These are phyloP conservation scores for Geotrichum phurueaensis DNA, from an alignment of 1,139 yeast genomes.

Conservation along the genomic window DNA sequence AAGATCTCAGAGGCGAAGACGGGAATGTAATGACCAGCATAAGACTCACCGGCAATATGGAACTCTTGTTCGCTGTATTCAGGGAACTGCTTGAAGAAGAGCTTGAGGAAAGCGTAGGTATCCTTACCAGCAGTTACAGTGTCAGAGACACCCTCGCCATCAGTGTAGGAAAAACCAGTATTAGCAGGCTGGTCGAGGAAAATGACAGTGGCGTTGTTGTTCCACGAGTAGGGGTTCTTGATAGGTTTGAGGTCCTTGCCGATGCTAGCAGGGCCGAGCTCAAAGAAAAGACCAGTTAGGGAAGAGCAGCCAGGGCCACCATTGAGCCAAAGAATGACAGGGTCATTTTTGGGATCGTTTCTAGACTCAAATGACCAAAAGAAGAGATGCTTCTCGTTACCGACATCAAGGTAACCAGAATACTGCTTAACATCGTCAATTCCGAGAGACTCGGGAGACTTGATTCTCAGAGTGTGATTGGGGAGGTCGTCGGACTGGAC, in stretches of 20 bases:
- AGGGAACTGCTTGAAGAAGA: constrained; percentile 71
- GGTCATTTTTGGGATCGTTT: constrained; percentile 81
- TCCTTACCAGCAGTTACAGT: constrained; percentile 74
- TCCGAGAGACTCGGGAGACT: constrained; percentile 57
- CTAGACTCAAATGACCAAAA: constrained; percentile 87
- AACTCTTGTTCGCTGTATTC: constrained; percentile 52
- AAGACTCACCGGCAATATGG: constrained; percentile 85
- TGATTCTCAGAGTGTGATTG: constrained; percentile 34
- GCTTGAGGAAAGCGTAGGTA: constrained; percentile 69
- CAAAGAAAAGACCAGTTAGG: constrained; percentile 84
- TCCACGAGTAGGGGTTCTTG: constrained; percentile 79
- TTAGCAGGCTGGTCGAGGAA: constrained; percentile 94
- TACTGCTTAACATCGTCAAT: constrained; percentile 69
- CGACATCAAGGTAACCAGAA: constrained; percentile 82
- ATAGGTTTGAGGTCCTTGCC: constrained; percentile 61
- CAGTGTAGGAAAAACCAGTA: constrained; percentile 83
- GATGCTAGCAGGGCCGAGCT: constrained; percentile 80
- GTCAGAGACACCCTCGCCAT: constrained; percentile 41
- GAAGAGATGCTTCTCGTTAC: constrained; percentile 77
- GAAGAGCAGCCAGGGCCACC: constrained; percentile 94
- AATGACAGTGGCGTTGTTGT: constrained; percentile 80
- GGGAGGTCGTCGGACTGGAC: constrained; percentile 17
- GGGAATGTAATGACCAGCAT: constrained; percentile 85
- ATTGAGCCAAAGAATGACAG: constrained; percentile 80
- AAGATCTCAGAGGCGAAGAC: constrained; percentile 69